Base-by-base conservation (phyloP, 2,329 filamentous ascomycete species). In the Furcasterigmium sp. region DNA sequence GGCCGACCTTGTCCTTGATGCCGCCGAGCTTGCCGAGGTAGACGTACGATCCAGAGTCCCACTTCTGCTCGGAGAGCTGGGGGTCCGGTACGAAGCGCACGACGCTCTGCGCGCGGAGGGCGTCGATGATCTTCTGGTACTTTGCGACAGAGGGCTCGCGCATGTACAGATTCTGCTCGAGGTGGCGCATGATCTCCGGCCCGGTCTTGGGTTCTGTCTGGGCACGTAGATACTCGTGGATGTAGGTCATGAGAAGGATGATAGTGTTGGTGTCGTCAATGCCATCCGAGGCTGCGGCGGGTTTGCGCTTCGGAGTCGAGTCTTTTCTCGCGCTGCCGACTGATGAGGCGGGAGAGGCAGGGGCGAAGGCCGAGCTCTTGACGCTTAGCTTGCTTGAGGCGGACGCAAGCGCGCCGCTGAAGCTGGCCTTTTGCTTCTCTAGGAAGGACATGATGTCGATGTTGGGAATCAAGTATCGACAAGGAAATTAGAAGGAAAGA, bases 21-120 rank as follows among this genome's bases (percentile, higher is more conserved):
- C 87, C 83, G 4, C 75, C 74, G 61, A 95, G 89, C 54, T 86
- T 79, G 43, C 93, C 90, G 30, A 82, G 81, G 71, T 95, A 95
- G 50, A 78, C 73, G 70, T 91, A 97, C n/a, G 74, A 83, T 51
- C 88, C 86, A 43, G 70, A 68, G 46, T 76, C 70, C 67, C 83
- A 87, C 39, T 79, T 78, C 57, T 86, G 83, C 52, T 72, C 80
- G 57, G 83, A 82, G 41, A 84, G 70, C 46, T 78, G 67, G 25
- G 68, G 63, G 50, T 78, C 75, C 9, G 78, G 74, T 47, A 67
- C 69, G 71, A 72, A 81, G 35, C 72, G 68, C 39, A 84, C 75
- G 46, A 76, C 72, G 28, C 75, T 75, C 55, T 84, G 83, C 36
- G 75, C 72, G 50, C 82, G 76, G 57, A 94, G 76, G 46, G 87